Evolutionary conservation across 257 asterid species (phyloP).

Genomic region (Cordia subcordata): DNA sequence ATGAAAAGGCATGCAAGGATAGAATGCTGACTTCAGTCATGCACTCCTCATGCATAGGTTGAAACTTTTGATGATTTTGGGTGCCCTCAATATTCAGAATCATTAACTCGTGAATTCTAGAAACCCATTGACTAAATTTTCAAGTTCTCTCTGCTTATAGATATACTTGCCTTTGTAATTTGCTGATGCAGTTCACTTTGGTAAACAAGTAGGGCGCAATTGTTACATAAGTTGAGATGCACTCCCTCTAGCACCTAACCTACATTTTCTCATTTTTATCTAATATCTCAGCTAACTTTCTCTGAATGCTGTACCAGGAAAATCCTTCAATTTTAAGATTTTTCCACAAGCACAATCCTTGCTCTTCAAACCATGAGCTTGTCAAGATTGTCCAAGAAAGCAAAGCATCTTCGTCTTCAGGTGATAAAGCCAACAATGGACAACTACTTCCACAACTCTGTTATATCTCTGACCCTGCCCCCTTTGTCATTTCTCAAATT

Average conservation of each 20-base stretch:
- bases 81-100: too few species aligned
- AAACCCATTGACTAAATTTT: too few species aligned
- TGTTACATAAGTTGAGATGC: not conserved
- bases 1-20: too few species aligned
- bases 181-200: too few species aligned
- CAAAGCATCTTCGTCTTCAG: conserved; percentile 44
- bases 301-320: conserved; percentile 43
- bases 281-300: not conserved
- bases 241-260: not conserved
- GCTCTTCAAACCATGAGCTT: conserved; percentile 30
- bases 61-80: too few species aligned
- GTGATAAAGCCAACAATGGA: conserved; percentile 27
- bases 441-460: not conserved
- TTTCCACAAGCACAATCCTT: conserved; percentile 38
- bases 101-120: too few species aligned
- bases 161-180: too few species aligned
- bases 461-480: not conserved
- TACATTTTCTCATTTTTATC: not conserved
- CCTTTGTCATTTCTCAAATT: not conserved
- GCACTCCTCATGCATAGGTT: too few species aligned
- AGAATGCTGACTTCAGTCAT: too few species aligned
- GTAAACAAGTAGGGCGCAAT: too few species aligned
- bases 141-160: too few species aligned
- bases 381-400: conserved; percentile 29
- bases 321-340: conserved; percentile 61